Evolutionary conservation across 768 basidiomycete species (phyloP).

Genomic region (Piloderma croceum): DNA sequence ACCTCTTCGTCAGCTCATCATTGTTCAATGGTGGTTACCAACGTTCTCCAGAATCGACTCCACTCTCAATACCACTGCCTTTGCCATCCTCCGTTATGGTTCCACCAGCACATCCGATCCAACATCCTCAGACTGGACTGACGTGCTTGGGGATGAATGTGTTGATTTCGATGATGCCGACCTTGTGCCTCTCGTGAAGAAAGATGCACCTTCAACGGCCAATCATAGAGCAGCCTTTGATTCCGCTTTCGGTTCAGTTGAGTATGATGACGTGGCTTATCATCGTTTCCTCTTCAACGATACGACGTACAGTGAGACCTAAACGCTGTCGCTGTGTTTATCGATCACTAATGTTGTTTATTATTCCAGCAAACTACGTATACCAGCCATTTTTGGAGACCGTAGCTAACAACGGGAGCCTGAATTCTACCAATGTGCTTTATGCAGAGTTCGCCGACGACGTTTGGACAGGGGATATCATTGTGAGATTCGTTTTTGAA

Average conservation of each 20-base stretch:
- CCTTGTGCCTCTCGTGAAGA: neutral
- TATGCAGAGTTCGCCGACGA: too few relatives aligned
- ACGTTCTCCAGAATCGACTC: neutral
- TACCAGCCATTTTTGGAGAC: conserved; percentile 1
- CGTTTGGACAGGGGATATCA: too few relatives aligned
- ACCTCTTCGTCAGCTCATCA: too few relatives aligned
- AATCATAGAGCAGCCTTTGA: too few relatives aligned
- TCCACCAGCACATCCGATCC: neutral
- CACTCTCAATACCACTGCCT: conserved; percentile 1
- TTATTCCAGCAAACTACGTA: conserved; percentile 1
- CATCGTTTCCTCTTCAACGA: neutral
- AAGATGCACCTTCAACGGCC: neutral
- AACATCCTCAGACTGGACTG: neutral
- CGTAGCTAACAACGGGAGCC: neutral
- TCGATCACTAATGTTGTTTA: neutral
- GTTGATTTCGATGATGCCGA: neutral
- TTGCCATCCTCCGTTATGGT: neutral
- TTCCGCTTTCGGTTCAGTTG: too few relatives aligned
- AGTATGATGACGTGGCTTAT: neutral
- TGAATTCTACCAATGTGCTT: too few relatives aligned
- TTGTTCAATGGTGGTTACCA: too few relatives aligned
- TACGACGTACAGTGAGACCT: conserved; percentile 1
- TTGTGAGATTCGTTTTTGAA: too few relatives aligned
- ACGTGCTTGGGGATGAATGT: neutral
- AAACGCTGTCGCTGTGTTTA: neutral